These are phyloP conservation scores for Aegle marmelos DNA, from an alignment of 345 rosid genomes.

Conservation along the genomic window DNA sequence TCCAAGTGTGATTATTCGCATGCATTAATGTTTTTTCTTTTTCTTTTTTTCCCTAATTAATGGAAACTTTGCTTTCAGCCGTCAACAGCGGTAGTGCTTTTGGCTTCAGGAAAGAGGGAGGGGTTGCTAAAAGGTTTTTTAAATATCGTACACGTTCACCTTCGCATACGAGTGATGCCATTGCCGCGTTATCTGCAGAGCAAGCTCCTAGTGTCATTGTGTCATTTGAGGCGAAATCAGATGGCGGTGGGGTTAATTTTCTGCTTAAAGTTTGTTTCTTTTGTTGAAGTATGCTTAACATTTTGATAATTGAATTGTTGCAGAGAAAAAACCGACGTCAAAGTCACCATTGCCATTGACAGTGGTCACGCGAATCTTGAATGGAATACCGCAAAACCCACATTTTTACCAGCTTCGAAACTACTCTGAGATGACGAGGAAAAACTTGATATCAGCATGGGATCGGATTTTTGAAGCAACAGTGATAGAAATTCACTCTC, in stretches of 20 bases:
- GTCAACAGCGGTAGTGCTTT: not conserved
- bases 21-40: too few relatives aligned
- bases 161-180: not conserved
- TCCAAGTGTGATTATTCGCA: not conserved
- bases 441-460: conserved; percentile 6
- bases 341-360: conserved; percentile 16
- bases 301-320: not conserved
- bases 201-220: not conserved
- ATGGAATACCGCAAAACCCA: conserved; percentile 20
- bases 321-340: conserved; percentile 5
- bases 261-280: not conserved
- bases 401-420: conserved; percentile 22
- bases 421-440: conserved; percentile 19
- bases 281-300: not conserved
- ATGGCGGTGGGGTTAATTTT: not conserved
- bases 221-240: not conserved
- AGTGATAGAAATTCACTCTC: conserved; percentile 6
- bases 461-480: conserved; percentile 18
- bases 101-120: not conserved
- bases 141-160: not conserved
- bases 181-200: not conserved
- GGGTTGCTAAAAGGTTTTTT: not conserved
- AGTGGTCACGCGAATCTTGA: conserved; percentile 9
- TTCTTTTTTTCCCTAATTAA: not conserved
- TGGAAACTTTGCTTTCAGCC: not conserved